Evolutionary conservation across 2,329 filamentous ascomycete genomes (phyloP).

Genomic region (Malbranchea zuffiana): DNA sequence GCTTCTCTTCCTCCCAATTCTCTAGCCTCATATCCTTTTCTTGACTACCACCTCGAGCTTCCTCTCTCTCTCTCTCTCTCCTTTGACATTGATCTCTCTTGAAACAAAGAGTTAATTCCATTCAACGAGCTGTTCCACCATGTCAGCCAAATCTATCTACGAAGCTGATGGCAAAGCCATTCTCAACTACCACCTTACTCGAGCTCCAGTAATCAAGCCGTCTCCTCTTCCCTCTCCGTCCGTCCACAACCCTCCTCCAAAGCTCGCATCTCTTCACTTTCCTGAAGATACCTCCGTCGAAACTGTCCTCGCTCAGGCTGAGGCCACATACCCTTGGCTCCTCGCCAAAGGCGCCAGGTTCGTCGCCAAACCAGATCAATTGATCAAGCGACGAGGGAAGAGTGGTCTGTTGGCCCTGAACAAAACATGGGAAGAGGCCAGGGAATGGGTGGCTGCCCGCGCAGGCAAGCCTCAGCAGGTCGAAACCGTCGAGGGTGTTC

Average conservation of each 20-base stretch:
- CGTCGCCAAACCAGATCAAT: conserved; percentile 97
- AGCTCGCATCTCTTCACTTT: conserved; percentile 87
- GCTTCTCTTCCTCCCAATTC: conserved; percentile 5
- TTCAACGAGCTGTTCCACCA: too few relatives aligned
- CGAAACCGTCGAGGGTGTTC: conserved; percentile 76
- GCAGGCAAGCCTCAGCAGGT: conserved; percentile 89
- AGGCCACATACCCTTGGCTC: conserved; percentile 94
- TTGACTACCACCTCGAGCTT: too few relatives aligned
- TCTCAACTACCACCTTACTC: conserved; percentile 99
- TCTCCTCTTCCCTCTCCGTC: conserved; percentile 74
- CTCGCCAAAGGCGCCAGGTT: conserved; percentile 75
- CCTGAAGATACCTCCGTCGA: conserved; percentile 74
- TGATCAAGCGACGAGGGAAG: conserved; percentile 99
- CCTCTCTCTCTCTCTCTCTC: conserved; percentile 14
- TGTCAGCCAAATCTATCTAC: conserved; percentile 94
- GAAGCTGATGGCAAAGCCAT: conserved; percentile 99
- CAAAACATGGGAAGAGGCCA: conserved; percentile 91
- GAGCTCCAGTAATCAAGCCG: conserved; percentile 94
- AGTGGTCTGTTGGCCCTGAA: conserved; percentile 91
- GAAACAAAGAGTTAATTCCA: too few relatives aligned
- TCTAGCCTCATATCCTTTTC: conserved; percentile 13
- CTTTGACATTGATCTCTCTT: background rate
- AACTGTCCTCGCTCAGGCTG: conserved; percentile 84
- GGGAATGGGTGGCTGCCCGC: conserved; percentile 84
- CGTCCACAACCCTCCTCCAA: conserved; percentile 85